These are phyloP conservation scores for Naganishia friedmannii DNA, from an alignment of 768 basidiomycete genomes.

Conservation along the genomic window DNA sequence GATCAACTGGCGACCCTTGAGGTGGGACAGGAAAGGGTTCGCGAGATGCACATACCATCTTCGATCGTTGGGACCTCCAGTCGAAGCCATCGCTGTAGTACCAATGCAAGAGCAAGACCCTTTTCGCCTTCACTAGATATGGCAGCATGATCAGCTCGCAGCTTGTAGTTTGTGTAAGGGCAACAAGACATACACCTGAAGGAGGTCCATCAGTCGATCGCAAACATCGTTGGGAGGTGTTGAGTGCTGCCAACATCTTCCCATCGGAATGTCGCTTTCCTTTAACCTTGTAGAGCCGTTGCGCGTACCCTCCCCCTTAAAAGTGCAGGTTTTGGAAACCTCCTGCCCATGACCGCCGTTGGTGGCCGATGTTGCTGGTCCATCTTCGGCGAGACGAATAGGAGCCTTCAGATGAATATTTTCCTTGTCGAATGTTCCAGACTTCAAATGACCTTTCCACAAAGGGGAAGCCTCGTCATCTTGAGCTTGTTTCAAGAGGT, in stretches of 20 bases:
- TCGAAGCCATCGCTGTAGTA: not conserved
- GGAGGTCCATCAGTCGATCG: not conserved
- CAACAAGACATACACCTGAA: not conserved
- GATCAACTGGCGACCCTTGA: too few species aligned
- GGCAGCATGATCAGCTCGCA: not conserved
- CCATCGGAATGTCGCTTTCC: not conserved
- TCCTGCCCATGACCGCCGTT: not conserved
- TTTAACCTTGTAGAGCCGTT: not conserved
- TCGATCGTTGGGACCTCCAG: slow-evolving; percentile 3
- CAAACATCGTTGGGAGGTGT: not conserved
- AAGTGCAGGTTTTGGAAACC: not conserved
- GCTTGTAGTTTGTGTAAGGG: too few species aligned
- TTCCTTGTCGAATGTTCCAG: not conserved
- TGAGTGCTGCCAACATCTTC: not conserved
- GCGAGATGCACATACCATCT: not conserved
- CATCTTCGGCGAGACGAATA: not conserved
- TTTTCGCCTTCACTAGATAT: not conserved
- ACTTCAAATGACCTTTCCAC: slow-evolving; percentile 4
- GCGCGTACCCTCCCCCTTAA: too few species aligned
- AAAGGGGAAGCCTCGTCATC: not conserved
- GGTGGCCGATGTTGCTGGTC: not conserved
- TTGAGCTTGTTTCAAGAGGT: not conserved
- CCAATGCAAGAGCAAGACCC: not conserved
- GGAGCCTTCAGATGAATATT: not conserved
- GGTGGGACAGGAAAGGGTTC: too few species aligned